These are phyloP conservation scores for Quercus agrifolia DNA, from an alignment of 306 rosid genomes.

Conservation along the genomic window DNA sequence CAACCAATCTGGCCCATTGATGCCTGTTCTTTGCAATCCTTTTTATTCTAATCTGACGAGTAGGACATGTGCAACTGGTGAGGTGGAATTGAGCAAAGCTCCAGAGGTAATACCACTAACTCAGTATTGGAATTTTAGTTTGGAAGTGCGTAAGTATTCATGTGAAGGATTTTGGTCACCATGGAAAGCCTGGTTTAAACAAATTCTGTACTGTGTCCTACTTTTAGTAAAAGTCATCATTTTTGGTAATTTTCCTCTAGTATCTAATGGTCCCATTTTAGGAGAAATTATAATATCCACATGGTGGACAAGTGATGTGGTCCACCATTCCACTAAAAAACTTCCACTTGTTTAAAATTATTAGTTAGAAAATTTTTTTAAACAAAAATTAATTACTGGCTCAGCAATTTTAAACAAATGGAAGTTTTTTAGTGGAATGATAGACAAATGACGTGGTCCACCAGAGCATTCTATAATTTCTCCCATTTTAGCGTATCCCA, in stretches of 20 bases:
- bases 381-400: no score
- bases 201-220: not conserved
- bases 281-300: no score
- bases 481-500: not conserved
- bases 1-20: slow-evolving; percentile 64
- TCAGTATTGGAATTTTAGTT: not conserved
- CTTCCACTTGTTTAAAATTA: no score
- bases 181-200: not conserved
- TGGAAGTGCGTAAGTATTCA: not conserved
- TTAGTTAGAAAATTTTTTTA: no score
- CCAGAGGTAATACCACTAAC: slow-evolving; percentile 34
- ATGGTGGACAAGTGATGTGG: no score
- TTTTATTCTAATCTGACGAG: slow-evolving; percentile 25
- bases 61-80: slow-evolving; percentile 43
- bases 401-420: no score
- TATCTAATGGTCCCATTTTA: not conserved
- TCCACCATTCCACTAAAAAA: no score
- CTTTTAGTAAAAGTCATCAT: not conserved
- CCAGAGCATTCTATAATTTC: no score
- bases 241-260: not conserved
- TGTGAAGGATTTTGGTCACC: not conserved
- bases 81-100: slow-evolving; percentile 42
- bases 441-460: no score
- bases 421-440: no score
- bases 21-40: slow-evolving; percentile 75